Conservation (phyloP, 306 rosid genomes). For the Glycine soja region DNA sequence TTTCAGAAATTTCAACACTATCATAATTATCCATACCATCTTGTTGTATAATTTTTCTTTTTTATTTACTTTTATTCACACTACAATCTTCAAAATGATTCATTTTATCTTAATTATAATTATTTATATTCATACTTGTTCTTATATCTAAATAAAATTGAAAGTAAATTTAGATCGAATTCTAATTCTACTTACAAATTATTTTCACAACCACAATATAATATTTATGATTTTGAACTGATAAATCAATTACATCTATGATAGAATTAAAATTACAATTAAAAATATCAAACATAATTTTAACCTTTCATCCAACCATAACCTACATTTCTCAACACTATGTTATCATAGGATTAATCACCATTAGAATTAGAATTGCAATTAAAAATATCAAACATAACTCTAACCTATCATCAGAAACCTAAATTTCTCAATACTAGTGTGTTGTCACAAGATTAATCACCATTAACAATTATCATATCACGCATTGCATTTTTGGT, state of each 20-base stretch:
- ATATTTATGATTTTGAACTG: background rate
- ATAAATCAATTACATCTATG: background rate
- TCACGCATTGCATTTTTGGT: background rate
- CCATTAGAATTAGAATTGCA: background rate
- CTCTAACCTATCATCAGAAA: background rate
- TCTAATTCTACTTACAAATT: background rate
- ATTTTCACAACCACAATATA: background rate
- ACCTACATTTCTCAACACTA: background rate
- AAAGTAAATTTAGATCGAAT: background rate
- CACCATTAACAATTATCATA: conserved; percentile 7
- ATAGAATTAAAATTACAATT: background rate
- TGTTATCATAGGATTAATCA: too few relatives aligned
- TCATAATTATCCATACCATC: background rate
- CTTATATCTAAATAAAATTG: background rate
- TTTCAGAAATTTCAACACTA: background rate
- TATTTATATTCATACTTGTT: background rate
- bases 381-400: background rate
- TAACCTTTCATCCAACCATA: background rate
- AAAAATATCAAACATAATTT: background rate
- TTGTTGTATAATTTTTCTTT: background rate
- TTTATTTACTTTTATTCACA: background rate
- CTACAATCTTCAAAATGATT: background rate
- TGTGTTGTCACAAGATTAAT: conserved; percentile 8
- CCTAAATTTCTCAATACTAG: background rate
- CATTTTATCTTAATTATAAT: background rate